Evolutionary conservation across 805 yeast genomes (phyloP), one percentile per base, ranked within the genome.

Genomic region (Ogataea methylovora): DNA sequence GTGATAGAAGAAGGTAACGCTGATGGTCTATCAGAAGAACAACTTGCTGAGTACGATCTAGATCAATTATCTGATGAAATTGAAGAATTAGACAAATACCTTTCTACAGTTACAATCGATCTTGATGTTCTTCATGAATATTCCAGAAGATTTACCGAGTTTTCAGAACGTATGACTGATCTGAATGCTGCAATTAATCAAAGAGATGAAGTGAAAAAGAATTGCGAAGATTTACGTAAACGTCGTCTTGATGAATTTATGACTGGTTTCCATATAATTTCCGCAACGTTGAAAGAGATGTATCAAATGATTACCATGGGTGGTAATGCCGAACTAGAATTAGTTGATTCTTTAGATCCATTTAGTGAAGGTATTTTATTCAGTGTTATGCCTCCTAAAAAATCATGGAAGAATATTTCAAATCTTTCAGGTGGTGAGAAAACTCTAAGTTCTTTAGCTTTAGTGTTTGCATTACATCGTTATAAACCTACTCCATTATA

Each of bases 251-350:
- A 79, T 41, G 97, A 92, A 56, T 92, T 92, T 51, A 87, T 87
- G 94, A 76, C 73, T 41, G 98, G 99, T 0, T 92, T 94, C 62
- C 74, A 79, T 44, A 69, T 77, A 15, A 92, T 92, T 20, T 86
- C 97, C 1, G 66, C 78, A 54, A 84, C 95, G 6, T 69, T 92
- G 43, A 92, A 90, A 55, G 96, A 86, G 49, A 88, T 92, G 97
- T 92, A 92, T 51, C 94, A 88, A 52, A 84, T 92, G 94, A 92
- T 92, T 40, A 92, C 98, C 1, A 87, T 90, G 94, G 98, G 98
- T 19, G 99, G 99, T 23, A 92, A 90, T 63, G 99, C 99, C 0
- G 98, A 92, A 56, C 67, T 92, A 24, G 99, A 92, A 56, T 69
- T 90, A 29, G 97, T 87, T 14, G 98, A 92, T 52, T 82, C 94